Conservation (phyloP, 495 filamentous ascomycete species). For the Trichoderma orchidacearum region DNA sequence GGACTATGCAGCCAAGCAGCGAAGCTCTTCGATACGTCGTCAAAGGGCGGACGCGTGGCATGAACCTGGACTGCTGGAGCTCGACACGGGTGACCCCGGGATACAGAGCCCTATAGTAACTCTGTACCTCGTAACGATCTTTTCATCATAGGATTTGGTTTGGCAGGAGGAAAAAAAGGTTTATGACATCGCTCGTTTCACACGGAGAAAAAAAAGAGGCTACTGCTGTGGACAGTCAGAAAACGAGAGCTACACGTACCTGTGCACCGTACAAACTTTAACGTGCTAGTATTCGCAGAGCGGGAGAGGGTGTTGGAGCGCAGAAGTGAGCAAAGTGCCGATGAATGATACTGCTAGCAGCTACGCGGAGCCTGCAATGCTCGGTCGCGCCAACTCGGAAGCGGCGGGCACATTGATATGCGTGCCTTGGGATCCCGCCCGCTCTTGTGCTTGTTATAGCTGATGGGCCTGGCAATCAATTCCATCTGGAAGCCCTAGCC, state of each 20-base stretch:
- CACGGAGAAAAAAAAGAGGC: neutral
- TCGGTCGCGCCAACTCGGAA: neutral
- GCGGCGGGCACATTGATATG: neutral
- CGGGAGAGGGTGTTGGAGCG: neutral
- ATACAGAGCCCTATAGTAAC: neutral
- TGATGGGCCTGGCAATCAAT: neutral
- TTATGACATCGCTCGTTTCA: neutral
- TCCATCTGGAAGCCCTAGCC: neutral
- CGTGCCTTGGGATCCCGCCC: neutral
- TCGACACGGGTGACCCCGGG: neutral
- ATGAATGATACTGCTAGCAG: neutral
- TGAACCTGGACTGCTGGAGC: neutral
- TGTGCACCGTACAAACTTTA: too few relatives aligned
- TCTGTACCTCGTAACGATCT: too few relatives aligned
- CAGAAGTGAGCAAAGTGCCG: neutral
- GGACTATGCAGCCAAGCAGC: neutral
- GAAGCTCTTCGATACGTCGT: neutral
- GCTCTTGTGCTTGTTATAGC: neutral
- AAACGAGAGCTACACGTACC: neutral
- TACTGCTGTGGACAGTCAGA: neutral
- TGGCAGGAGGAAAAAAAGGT: neutral
- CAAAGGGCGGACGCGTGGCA: neutral
- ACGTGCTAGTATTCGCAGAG: too few relatives aligned
- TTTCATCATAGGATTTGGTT: neutral
- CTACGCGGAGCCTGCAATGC: neutral